phyloP scores from a whole-genome alignment of 140 eudicot species.

The Bidens hawaiensis region DNA sequence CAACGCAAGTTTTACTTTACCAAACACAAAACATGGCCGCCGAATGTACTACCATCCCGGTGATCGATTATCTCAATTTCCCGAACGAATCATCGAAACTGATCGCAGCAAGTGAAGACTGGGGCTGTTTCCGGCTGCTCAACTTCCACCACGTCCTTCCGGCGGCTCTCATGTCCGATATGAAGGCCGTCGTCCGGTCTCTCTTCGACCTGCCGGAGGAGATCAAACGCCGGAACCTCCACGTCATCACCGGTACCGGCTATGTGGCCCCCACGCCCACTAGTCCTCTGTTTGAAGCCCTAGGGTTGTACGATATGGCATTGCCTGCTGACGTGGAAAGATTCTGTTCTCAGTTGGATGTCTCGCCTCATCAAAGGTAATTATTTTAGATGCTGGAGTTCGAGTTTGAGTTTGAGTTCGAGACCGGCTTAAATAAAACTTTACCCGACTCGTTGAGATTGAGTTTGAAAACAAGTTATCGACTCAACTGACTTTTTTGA shows the following conservation, averaged over 20 bases:
- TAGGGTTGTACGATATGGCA: constrained; percentile 44
- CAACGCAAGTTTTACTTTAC: not conserved
- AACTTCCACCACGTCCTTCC: constrained; percentile 35
- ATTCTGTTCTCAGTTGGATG: constrained; percentile 39
- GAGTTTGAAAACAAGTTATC: no score
- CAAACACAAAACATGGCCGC: not conserved
- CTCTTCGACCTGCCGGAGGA: constrained; percentile 38
- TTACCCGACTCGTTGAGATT: no score
- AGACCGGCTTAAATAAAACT: no score
- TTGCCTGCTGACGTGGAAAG: constrained; percentile 27
- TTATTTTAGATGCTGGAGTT: no score
- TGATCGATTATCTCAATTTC: constrained; percentile 32
- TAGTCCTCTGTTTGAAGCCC: constrained; percentile 44
- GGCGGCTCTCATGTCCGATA: constrained; percentile 29
- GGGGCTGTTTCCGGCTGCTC: constrained; percentile 47
- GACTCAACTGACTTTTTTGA: no score
- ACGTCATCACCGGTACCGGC: constrained; percentile 42
- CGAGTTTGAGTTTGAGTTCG: no score
- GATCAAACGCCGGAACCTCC: constrained; percentile 35
- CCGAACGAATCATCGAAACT: constrained; percentile 26
- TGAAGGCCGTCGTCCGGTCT: constrained; percentile 34
- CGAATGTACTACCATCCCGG: constrained; percentile 20
- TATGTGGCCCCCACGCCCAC: constrained; percentile 31
- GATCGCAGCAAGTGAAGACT: constrained; percentile 37
- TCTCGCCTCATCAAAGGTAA: constrained; percentile 48